These are phyloP conservation scores for Cladosporium sp. DNA, from an alignment of 2,329 filamentous ascomycete genomes.

Conservation along the genomic window DNA sequence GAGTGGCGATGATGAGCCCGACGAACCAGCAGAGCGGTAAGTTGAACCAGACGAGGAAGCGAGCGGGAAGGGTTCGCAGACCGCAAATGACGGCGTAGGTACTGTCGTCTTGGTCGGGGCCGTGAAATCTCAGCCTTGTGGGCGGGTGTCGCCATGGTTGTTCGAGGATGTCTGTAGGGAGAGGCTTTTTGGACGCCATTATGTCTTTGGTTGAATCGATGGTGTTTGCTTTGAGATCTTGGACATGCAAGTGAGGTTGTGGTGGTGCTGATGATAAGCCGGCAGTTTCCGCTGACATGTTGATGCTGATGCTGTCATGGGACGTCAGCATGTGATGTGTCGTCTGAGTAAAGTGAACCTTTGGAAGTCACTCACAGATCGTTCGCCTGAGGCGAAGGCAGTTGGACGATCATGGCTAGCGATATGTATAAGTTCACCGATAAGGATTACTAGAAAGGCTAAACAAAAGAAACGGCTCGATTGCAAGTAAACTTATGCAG, in stretches of 20 bases:
- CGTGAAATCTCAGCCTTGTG: not conserved
- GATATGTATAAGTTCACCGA: not conserved
- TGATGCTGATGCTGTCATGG: not conserved
- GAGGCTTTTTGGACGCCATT: not conserved
- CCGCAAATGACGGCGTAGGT: not conserved
- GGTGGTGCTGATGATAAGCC: not conserved
- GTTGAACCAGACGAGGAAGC: conserved; percentile 10
- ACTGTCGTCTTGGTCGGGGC: conserved; percentile 3
- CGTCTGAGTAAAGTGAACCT: not conserved
- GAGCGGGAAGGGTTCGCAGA: not conserved
- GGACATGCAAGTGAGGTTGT: not conserved
- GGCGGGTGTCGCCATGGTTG: not conserved
- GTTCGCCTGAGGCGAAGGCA: not conserved
- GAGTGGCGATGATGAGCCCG: not conserved
- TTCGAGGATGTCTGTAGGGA: not conserved
- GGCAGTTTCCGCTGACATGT: not conserved
- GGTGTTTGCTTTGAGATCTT: not conserved
- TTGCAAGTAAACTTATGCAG: not conserved
- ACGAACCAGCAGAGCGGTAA: conserved; percentile 4
- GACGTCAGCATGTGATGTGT: not conserved
- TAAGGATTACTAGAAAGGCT: not conserved
- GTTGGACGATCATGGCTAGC: not conserved
- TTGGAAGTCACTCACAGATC: not conserved
- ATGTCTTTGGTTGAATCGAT: not conserved
- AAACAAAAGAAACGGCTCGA: not conserved